These are phyloP conservation scores for Heritiera littoralis DNA, from an alignment of 345 rosid species.

Conservation along the genomic window DNA sequence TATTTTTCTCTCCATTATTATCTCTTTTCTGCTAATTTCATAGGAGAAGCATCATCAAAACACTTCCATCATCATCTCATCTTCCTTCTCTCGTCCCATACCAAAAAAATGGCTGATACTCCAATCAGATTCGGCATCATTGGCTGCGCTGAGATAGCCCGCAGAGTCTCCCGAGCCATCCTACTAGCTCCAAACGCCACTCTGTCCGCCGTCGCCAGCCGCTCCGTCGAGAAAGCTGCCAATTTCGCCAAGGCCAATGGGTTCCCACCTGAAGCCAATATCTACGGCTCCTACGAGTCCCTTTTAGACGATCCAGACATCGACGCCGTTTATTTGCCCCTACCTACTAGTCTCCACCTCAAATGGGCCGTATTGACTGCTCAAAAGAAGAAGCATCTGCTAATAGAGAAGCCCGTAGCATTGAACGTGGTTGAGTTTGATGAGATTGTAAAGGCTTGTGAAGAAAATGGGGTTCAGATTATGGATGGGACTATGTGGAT, in stretches of 20 bases:
- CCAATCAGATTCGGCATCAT: slow-evolving; percentile 59
- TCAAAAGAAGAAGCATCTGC: slow-evolving; percentile 65
- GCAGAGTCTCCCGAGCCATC: slow-evolving; percentile 69
- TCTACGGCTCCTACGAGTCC: slow-evolving; percentile 70
- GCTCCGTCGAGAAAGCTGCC: slow-evolving; percentile 53
- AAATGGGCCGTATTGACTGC: slow-evolving; percentile 73
- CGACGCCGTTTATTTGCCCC: slow-evolving; percentile 75
- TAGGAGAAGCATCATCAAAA: too few species aligned
- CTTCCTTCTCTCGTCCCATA: neutral
- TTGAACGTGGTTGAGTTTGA: slow-evolving; percentile 60
- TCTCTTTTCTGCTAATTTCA: too few species aligned
- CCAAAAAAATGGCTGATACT: slow-evolving; percentile 28
- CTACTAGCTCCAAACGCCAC: slow-evolving; percentile 63
- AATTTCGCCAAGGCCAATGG: slow-evolving; percentile 60
- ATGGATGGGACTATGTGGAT: slow-evolving; percentile 97
- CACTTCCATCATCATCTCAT: neutral
- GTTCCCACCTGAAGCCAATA: slow-evolving; percentile 54
- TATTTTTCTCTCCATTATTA: too few species aligned
- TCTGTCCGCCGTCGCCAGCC: slow-evolving; percentile 62
- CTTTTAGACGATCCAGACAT: slow-evolving; percentile 70
- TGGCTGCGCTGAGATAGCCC: slow-evolving; percentile 70
- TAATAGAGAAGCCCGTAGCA: slow-evolving; percentile 82
- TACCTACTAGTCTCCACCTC: slow-evolving; percentile 75
- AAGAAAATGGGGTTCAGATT: slow-evolving; percentile 62
- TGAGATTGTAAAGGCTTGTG: slow-evolving; percentile 58